Evolutionary conservation across 805 yeast genomes (phyloP).

Genomic region (Metschnikowia shivogae): DNA sequence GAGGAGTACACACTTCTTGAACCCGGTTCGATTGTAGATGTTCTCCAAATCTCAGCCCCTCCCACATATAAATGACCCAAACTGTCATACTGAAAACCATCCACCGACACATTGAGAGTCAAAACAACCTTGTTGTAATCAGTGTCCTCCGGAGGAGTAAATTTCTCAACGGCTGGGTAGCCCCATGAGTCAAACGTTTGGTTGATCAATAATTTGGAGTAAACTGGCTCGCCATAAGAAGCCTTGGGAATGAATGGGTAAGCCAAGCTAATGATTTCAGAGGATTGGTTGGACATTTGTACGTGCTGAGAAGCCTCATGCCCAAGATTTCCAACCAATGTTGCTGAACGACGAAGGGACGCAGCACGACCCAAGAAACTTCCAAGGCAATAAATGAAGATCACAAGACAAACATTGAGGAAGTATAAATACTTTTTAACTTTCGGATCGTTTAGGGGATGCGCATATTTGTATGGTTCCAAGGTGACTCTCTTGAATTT

Average conservation of each 20-base stretch:
- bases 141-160: slow-evolving; percentile 37
- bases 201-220: slow-evolving; percentile 37
- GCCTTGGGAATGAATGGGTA: slow-evolving; percentile 25
- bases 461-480: too few species aligned
- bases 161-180: slow-evolving; percentile 40
- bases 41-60: slow-evolving; percentile 71
- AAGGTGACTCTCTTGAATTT: neutral
- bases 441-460: too few species aligned
- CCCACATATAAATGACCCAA: slow-evolving; percentile 58
- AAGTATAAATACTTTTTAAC: too few species aligned
- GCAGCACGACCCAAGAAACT: too few species aligned
- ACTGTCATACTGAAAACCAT: slow-evolving; percentile 58
- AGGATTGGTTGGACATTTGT: neutral
- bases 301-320: neutral
- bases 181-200: slow-evolving; percentile 64
- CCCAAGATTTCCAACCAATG: too few species aligned
- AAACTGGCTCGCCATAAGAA: slow-evolving; percentile 32
- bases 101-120: slow-evolving; percentile 51
- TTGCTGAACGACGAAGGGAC: too few species aligned
- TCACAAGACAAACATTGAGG: too few species aligned
- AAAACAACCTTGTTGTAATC: slow-evolving; percentile 54
- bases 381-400: too few species aligned
- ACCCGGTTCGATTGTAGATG: slow-evolving; percentile 64
- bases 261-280: slow-evolving; percentile 24
- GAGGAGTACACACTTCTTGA: slow-evolving; percentile 42